A percentile compares a stretch with the other conserved stretches of the same genome.
Conservation (phyloP, 768 basidiomycete species). For the Termitomyces sp. region DNA sequence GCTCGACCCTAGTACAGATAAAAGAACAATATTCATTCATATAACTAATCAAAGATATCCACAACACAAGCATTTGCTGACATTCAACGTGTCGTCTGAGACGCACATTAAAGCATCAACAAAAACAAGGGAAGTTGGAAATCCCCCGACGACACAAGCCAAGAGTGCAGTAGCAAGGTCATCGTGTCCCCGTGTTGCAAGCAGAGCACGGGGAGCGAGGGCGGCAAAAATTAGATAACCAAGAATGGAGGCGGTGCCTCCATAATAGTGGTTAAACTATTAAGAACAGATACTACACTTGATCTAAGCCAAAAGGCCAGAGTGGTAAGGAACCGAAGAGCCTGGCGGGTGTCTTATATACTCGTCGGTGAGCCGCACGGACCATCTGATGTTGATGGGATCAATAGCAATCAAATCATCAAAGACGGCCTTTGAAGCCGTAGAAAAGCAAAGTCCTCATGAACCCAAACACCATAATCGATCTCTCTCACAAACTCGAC, state of each 20-base stretch:
- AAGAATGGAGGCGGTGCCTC: constrained; percentile 47
- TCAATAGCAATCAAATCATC: not conserved
- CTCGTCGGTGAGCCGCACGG: constrained; percentile 7
- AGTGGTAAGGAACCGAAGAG: constrained; percentile 55
- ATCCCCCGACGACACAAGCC: constrained; percentile 68
- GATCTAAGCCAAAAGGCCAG: constrained; percentile 96
- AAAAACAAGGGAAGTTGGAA: constrained; percentile 11
- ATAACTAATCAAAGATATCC: not conserved
- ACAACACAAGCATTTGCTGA: constrained; percentile 11
- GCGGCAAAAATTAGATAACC: constrained; percentile 57
- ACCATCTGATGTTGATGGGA: constrained; percentile 6
- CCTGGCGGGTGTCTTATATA: constrained; percentile 1
- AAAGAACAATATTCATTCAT: not conserved
- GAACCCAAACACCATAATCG: constrained; percentile 30
- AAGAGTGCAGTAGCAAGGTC: constrained; percentile 52
- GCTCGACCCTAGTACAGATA: not conserved
- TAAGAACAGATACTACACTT: constrained; percentile 98
- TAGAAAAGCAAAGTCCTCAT: not conserved
- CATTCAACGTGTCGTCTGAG: constrained; percentile 5
- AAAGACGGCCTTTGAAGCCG: not conserved
- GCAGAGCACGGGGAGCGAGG: constrained; percentile 49
- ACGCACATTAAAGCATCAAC: constrained; percentile 5
- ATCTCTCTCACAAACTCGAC: constrained; percentile 50
- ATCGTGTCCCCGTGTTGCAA: constrained; percentile 52
- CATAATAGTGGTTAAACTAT: constrained; percentile 70